phyloP scores from a whole-genome alignment of 345 rosid species.

The Noccaea bulbosa region DNA sequence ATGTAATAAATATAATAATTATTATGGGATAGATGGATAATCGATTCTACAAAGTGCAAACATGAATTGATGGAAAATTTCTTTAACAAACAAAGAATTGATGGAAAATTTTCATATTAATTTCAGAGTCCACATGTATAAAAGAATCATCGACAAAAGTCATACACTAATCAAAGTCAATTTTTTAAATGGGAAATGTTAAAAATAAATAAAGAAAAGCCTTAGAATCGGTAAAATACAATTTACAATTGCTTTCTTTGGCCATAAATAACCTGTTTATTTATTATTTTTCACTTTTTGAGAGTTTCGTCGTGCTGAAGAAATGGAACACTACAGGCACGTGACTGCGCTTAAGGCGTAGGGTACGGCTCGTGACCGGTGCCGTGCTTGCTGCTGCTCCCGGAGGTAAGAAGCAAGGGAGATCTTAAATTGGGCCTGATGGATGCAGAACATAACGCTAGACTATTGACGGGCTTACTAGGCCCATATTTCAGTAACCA shows the following conservation, averaged over 20 bases:
- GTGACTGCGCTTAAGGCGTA: conserved; percentile 44
- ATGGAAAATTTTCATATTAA: background rate
- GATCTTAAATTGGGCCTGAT: background rate
- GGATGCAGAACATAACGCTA: background rate
- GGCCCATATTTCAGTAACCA: conserved; percentile 8
- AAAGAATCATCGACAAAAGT: conserved; percentile 19
- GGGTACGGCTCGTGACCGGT: conserved; percentile 39
- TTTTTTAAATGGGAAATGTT: background rate
- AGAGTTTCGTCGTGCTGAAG: conserved; percentile 44
- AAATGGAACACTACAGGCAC: conserved; percentile 36
- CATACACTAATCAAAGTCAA: conserved; percentile 11
- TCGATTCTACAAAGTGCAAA: background rate
- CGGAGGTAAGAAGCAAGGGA: background rate
- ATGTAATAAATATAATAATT: conserved; percentile 2
- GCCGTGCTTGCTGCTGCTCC: background rate
- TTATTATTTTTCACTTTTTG: background rate
- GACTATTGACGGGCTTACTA: conserved; percentile 5
- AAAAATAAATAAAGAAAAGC: background rate
- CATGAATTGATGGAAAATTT: background rate
- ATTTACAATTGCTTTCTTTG: background rate
- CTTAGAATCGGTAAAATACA: background rate
- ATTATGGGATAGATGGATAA: background rate
- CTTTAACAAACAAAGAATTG: too few relatives aligned
- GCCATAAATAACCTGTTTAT: background rate
- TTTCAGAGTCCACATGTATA: background rate